Percentiles rank a stretch among this genome's conserved stretches.
These are phyloP conservation scores for Rhizopus stolonifer DNA, from an alignment of 371 early-diverging fungal species.

Conservation along the genomic window DNA sequence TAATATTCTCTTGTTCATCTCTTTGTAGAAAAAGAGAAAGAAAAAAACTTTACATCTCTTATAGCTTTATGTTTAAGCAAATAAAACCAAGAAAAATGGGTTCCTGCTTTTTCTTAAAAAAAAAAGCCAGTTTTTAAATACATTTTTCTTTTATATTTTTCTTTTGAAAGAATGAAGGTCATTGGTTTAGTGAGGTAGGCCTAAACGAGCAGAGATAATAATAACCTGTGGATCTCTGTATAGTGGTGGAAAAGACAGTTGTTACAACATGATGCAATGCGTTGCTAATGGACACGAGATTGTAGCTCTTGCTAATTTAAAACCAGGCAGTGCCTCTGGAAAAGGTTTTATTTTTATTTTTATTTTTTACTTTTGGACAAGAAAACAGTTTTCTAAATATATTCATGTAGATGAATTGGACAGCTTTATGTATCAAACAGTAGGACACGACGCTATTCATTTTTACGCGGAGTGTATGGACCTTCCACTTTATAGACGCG, in stretches of 20 bases:
- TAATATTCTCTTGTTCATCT: no score
- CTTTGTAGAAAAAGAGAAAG: no score
- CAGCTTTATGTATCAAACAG: slow-evolving; percentile 99
- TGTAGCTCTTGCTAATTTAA: slow-evolving; percentile 93
- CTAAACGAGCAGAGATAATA: background rate
- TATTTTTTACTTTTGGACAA: background rate
- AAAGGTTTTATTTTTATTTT: slow-evolving; percentile 53
- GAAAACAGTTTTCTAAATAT: no score
- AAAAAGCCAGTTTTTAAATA: background rate
- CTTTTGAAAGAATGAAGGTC: slow-evolving; percentile 29
- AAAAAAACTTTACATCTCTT: no score
- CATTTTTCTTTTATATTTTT: background rate
- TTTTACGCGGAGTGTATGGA: slow-evolving; percentile 87
- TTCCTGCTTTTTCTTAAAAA: background rate
- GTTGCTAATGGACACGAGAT: slow-evolving; percentile 94
- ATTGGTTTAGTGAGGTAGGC: slow-evolving; percentile 39
- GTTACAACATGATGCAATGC: slow-evolving; percentile 95
- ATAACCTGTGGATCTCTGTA: background rate
- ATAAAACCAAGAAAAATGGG: no score
- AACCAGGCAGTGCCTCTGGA: slow-evolving; percentile 63
- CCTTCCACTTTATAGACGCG: slow-evolving; percentile 84
- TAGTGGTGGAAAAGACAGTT: slow-evolving; percentile 99
- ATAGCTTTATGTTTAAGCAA: no score
- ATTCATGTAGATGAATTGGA: slow-evolving; percentile 82
- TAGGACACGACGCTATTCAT: slow-evolving; percentile 92